A percentile compares a stretch with the other conserved stretches of the same genome.
phyloP scores from a whole-genome alignment of 1,139 yeast species.

The Casaregolazyma suthepensis region DNA sequence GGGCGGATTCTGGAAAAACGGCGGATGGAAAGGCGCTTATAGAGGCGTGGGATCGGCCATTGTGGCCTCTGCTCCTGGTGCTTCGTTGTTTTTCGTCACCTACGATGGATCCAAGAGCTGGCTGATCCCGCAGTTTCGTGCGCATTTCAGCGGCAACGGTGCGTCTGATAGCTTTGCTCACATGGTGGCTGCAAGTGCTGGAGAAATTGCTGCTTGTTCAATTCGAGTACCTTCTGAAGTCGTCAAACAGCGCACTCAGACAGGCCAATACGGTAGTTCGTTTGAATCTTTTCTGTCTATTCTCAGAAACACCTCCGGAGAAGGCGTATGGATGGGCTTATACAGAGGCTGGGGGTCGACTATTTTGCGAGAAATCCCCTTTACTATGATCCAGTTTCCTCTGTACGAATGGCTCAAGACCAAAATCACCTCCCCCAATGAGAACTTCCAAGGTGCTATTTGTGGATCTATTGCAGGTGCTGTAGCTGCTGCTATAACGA shows the following conservation, averaged over 20 bases:
- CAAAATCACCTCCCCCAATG: constrained; percentile 31
- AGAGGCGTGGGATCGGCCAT: constrained; percentile 90
- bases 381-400: constrained; percentile 92
- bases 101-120: constrained; percentile 68
- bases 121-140: constrained; percentile 41
- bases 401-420: constrained; percentile 76
- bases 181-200: constrained; percentile 81
- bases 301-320: constrained; percentile 58
- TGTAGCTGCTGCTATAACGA: constrained; percentile 86
- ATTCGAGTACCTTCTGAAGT: constrained; percentile 97
- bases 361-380: constrained; percentile 90
- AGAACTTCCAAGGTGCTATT: constrained; percentile 66
- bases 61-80: constrained; percentile 91
- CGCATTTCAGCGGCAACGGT: constrained; percentile 27
- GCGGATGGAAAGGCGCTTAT: constrained; percentile 89
- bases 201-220: constrained; percentile 88
- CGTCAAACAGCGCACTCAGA: constrained; percentile 89
- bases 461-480: constrained; percentile 97
- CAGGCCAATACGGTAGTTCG: constrained; percentile 55
- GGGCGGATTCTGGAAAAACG: constrained; percentile 88
- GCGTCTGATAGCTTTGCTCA: constrained; percentile 48
- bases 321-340: constrained; percentile 69
- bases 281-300: constrained; percentile 60
- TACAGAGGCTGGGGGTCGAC: constrained; percentile 94
- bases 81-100: constrained; percentile 81